A percentile compares a stretch with the other conserved stretches of the same genome.
These are phyloP conservation scores for Salix koriyanagi DNA, from an alignment of 345 rosid genomes.

Conservation along the genomic window DNA sequence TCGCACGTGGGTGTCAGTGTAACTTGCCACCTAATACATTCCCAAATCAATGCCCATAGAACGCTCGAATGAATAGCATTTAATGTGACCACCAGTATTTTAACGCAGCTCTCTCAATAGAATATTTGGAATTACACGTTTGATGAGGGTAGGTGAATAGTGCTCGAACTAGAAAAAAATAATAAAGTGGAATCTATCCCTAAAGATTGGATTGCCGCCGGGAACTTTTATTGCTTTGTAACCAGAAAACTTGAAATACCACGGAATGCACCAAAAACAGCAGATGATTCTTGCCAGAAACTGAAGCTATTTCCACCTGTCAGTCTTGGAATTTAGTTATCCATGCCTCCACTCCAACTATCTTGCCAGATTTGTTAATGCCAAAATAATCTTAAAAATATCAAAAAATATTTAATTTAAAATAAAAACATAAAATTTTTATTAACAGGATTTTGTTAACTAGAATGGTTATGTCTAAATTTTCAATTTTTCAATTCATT, in stretches of 20 bases:
- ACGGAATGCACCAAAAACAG: background rate
- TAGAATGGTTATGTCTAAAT: too few relatives aligned
- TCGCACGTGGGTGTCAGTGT: slow-evolving; percentile 25
- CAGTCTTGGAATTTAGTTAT: background rate
- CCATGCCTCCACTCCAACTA: background rate
- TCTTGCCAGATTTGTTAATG: background rate
- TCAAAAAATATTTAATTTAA: too few relatives aligned
- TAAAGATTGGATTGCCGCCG: background rate
- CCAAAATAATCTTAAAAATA: too few relatives aligned
- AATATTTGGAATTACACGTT: background rate
- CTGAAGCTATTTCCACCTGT: background rate
- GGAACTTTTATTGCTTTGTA: background rate
- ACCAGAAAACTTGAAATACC: background rate
- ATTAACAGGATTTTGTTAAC: too few relatives aligned
- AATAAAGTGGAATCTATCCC: background rate
- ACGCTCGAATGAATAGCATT: background rate
- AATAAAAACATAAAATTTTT: too few relatives aligned
- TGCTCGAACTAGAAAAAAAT: background rate
- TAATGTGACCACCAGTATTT: background rate
- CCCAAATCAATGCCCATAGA: background rate
- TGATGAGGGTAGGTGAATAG: background rate
- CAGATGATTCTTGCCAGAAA: background rate
- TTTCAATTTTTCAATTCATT: too few relatives aligned
- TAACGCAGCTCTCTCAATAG: background rate
- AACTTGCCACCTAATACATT: slow-evolving; percentile 30